phyloP scores from a whole-genome alignment of 768 basidiomycete species.

The Rhizopogon rudus region DNA sequence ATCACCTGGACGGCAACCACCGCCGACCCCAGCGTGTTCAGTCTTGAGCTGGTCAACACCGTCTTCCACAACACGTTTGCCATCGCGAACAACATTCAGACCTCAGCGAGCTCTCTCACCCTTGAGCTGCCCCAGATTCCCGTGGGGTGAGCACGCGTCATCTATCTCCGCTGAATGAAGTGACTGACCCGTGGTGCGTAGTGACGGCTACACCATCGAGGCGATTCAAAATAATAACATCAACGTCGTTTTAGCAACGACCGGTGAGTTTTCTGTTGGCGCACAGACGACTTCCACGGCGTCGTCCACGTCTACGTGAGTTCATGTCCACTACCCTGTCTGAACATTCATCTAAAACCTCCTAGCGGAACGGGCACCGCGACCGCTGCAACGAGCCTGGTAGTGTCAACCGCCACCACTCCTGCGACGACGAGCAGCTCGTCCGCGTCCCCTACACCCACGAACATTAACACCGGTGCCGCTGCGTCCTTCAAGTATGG shows the following conservation, averaged over 20 bases:
- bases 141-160: constrained; percentile 28
- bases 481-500: constrained; percentile 28
- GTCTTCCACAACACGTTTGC: constrained; percentile 50
- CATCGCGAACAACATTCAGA: constrained; percentile 49
- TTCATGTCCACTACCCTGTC: not conserved
- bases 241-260: constrained; percentile 36
- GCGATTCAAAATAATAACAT: constrained; percentile 37
- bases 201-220: constrained; percentile 43
- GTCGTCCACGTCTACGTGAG: constrained; percentile 12
- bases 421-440: constrained; percentile 7
- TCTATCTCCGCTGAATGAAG: not conserved
- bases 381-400: not conserved
- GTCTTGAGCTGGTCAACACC: constrained; percentile 43
- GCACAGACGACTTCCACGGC: constrained; percentile 6
- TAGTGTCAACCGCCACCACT: constrained; percentile 9
- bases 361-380: not conserved
- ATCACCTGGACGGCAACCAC: constrained; percentile 41
- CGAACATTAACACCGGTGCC: constrained; percentile 19
- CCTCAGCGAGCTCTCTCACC: constrained; percentile 27
- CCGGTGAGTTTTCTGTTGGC: constrained; percentile 39
- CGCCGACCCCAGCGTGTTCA: constrained; percentile 38
- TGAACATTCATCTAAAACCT: not conserved
- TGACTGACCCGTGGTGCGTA: constrained; percentile 13
- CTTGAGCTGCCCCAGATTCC: constrained; percentile 46
- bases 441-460: constrained; percentile 18